Evolutionary conservation across 148 eudicot species (phyloP).

Genomic region (Camellia lanceoleosa): DNA sequence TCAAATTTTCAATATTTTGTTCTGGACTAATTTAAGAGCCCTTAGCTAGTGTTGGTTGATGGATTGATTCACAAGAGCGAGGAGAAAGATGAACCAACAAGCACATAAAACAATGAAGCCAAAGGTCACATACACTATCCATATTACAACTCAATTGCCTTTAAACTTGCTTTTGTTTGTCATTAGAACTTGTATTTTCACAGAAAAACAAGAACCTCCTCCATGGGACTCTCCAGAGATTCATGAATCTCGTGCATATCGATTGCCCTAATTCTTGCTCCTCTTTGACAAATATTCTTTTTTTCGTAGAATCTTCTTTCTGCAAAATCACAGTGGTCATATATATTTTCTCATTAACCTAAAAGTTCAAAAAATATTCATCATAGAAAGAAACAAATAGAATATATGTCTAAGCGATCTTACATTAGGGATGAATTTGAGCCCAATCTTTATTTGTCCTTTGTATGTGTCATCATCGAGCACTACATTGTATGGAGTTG

Average conservation of each 20-base stretch:
- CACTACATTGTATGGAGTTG: constrained; percentile 65
- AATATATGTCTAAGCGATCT: constrained; percentile 9
- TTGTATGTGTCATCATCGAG: constrained; percentile 75
- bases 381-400: neutral
- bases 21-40: no score
- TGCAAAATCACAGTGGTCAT: constrained; percentile 21
- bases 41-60: neutral
- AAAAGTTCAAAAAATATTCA: neutral
- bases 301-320: constrained; percentile 24
- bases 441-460: constrained; percentile 73
- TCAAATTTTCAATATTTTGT: no score
- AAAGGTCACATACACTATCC: neutral
- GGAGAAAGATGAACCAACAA: neutral
- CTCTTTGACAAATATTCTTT: constrained; percentile 19
- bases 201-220: constrained; percentile 31
- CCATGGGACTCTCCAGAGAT: constrained; percentile 47
- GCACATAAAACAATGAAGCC: neutral
- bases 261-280: constrained; percentile 29
- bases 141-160: neutral
- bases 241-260: constrained; percentile 30
- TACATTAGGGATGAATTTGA: constrained; percentile 50
- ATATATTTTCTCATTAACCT: neutral
- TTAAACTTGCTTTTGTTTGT: constrained; percentile 21
- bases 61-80: no score
- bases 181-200: constrained; percentile 1